Evolutionary conservation across 148 eudicot genomes (phyloP), one percentile per base, ranked within the genome.

Genomic region (Rhododendron simsii): DNA sequence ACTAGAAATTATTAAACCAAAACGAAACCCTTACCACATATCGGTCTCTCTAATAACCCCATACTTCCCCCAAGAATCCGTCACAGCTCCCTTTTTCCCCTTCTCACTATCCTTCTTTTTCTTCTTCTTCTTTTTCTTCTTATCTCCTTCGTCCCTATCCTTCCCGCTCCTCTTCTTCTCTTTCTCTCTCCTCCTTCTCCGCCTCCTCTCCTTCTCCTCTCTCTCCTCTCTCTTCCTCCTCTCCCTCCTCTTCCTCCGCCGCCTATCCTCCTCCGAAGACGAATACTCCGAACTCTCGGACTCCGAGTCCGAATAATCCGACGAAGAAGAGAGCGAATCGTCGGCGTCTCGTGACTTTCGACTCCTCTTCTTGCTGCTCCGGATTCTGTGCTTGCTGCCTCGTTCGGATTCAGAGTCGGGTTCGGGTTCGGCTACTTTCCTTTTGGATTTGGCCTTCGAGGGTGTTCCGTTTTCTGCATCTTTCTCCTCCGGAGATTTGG

Each of bases 1-100:
- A 69, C 67, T 23, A 76, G 6, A 85, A 8, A 76, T 85, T 55
- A 47, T 47, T 47, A 7, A 47, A 47, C 50, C 11, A 13, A 13
- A 80, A 74, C 9, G 82, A 8, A 45, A 67, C 10, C 16, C 91
- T 85, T 91, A 96, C 99, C 99, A 96, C 99, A 96, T 96, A 91
- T 96, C 99, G 86, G 89, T 90, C 80, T 96, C 99, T 89, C 90
- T 91, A 85, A 96, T 90, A 83, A 92, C 87, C 57, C 99, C 99
- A 87, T 91, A 96, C 87, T 95, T 96, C 12, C 99, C 99, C 99
- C 99, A 95, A 0, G 93, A 91, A 86, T 92, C 86, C 5, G 99
- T 96, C 39, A 94, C 98, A 71, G 98, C 93, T 10, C 96, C 95
- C 47, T 57, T 89, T 85, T 92, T 93, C 59, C 95, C 95, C 83